Evolutionary conservation across 2,329 filamentous ascomycete species (phyloP).

Genomic region (Paraphoma chrysanthemicola): DNA sequence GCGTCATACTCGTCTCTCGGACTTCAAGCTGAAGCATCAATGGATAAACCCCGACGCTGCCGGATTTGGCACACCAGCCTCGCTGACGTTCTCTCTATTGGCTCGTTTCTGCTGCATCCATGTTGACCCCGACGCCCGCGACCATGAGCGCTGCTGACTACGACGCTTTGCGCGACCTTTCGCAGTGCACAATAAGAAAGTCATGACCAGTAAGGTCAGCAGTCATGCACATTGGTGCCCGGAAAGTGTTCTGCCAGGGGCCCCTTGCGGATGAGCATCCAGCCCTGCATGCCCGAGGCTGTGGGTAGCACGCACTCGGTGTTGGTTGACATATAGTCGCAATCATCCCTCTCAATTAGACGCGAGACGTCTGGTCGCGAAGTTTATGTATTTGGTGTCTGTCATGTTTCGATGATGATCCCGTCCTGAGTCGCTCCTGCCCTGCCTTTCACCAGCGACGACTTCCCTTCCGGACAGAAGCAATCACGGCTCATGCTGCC

Average conservation of each 20-base stretch:
- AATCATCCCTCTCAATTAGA: background rate
- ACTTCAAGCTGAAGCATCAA: slow-evolving; percentile 33
- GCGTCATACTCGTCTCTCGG: slow-evolving; percentile 19
- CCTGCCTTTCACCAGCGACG: background rate
- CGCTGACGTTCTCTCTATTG: slow-evolving; percentile 27
- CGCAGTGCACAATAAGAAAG: slow-evolving; percentile 14
- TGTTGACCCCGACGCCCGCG: slow-evolving; percentile 23
- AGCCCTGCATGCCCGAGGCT: slow-evolving; percentile 27
- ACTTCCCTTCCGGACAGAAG: background rate
- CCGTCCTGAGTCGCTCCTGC: background rate
- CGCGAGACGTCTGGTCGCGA: background rate
- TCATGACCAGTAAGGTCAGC: slow-evolving; percentile 27
- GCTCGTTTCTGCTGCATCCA: slow-evolving; percentile 15
- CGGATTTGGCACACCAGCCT: slow-evolving; percentile 22
- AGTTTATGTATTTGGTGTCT: background rate
- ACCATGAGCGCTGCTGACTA: slow-evolving; percentile 34
- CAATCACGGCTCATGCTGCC: background rate
- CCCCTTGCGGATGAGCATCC: slow-evolving; percentile 15
- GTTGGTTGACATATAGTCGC: slow-evolving; percentile 13
- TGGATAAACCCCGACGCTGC: slow-evolving; percentile 18
- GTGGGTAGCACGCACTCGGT: slow-evolving; percentile 10
- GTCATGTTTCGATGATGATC: background rate
- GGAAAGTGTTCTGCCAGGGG: slow-evolving; percentile 13
- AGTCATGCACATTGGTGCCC: slow-evolving; percentile 8
- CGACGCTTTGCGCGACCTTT: slow-evolving; percentile 6